Evolutionary conservation across 2,329 filamentous ascomycete genomes (phyloP), one percentile per base, ranked within the genome.

Genomic region (Blastomyces gilchristii): DNA sequence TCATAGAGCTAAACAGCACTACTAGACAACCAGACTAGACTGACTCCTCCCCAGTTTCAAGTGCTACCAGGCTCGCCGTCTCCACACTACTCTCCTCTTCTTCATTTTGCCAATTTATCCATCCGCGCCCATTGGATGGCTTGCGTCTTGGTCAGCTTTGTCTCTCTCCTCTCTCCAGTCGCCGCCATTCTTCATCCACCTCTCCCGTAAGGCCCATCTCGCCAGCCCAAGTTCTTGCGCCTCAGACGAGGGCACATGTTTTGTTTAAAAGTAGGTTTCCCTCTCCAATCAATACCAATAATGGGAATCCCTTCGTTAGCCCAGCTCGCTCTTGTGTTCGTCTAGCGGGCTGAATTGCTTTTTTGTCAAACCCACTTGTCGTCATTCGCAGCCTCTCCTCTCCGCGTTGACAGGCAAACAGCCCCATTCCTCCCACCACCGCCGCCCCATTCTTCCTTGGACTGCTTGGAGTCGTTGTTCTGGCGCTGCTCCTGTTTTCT

Each of bases 311-410:
- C 16, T 16, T 54, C 12, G 37, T 57, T 57, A 39, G 54, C 37
- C 54, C 54, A 57, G 9, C n/a, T 22, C 16, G 22, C 22, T 25
- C n/a, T 41, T 41, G 37, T 43, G 54, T 41, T 37, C 12, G 54
- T 39, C 37, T 43, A 25, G 34, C 37, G 18, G 54, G 11, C 37
- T 57, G 54, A 12, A 41, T 41, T 57, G 37, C 37, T 41, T 57
- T 57, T 31, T 57, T 31, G 54, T 34, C 39, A 59, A 59, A 34
- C 41, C 57, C 57, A 34, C 57, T 41, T 49, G 57, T 59, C 39
- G 28, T 59, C 57, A 47, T 59, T 37, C 9, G 57, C 18, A 9
- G 34, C 41, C 54, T 57, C n/a, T 22, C n/a, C n/a, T 22, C n/a
- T 22, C 54, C 37, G n/a, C 54, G 43, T 28, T 57, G 37, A 25